Percentiles rank a stretch among this genome's conserved stretches.
Evolutionary conservation across 768 basidiomycete genomes (phyloP).

Genomic region (Sarcomyxa edulis): DNA sequence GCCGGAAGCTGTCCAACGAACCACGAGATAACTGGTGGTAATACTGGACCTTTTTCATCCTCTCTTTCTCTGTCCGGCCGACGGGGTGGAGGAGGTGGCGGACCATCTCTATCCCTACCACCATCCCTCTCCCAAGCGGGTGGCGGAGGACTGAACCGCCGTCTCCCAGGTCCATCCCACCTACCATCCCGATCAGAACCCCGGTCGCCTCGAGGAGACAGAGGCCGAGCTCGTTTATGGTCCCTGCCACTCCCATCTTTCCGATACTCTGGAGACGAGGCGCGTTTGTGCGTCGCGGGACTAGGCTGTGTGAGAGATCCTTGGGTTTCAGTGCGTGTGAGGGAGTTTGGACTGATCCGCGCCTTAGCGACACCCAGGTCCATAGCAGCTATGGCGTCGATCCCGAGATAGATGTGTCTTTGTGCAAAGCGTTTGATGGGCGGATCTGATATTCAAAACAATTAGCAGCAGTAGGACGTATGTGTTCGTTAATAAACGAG

Average conservation of each 20-base stretch:
- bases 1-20: conserved; percentile 80
- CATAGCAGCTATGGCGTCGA: conserved; percentile 83
- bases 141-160: conserved; percentile 43
- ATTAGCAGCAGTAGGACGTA: background rate
- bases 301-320: conserved; percentile 18
- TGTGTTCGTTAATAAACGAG: conserved; percentile 27
- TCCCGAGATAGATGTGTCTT: conserved; percentile 74
- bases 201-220: conserved; percentile 20
- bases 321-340: conserved; percentile 29
- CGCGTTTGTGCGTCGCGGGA: conserved; percentile 22
- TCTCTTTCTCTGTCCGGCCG: conserved; percentile 32
- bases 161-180: conserved; percentile 34
- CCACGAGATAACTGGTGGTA: conserved; percentile 67
- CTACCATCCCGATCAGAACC: conserved; percentile 26
- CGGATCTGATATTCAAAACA: conserved; percentile 50
- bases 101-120: conserved; percentile 19
- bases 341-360: conserved; percentile 13
- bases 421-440: conserved; percentile 90
- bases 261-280: conserved; percentile 31
- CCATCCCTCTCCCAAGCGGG: conserved; percentile 42
- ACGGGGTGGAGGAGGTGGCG: conserved; percentile 25
- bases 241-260: conserved; percentile 18
- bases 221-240: conserved; percentile 28
- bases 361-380: conserved; percentile 80
- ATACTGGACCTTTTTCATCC: conserved; percentile 35